These are phyloP conservation scores for Cryoendolithus antarcticus DNA, from an alignment of 2,329 filamentous ascomycete species.

Conservation along the genomic window DNA sequence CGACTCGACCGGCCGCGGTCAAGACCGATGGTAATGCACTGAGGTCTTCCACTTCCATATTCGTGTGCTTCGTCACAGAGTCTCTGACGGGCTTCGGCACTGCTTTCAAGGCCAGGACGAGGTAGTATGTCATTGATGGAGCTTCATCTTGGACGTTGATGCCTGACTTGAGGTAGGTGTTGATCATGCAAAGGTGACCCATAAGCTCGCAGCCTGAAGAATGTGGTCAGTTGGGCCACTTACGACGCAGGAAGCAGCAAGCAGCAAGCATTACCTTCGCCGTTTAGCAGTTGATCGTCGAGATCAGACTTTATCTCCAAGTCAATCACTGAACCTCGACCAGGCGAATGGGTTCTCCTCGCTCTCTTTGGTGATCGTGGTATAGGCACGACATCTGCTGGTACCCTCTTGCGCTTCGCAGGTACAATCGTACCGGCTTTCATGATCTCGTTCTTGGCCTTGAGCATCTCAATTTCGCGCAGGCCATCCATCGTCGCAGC, in stretches of 20 bases:
- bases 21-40: conserved; percentile 2
- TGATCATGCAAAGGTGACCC: conserved; percentile 17
- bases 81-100: too few relatives aligned
- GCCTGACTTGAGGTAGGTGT: conserved; percentile 13
- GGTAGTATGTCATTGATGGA: conserved; percentile 14
- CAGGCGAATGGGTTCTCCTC: conserved; percentile 9
- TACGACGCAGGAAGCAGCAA: not conserved
- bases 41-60: too few relatives aligned
- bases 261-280: not conserved
- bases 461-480: conserved; percentile 14
- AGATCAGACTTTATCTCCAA: too few relatives aligned
- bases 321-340: conserved; percentile 1
- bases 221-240: not conserved
- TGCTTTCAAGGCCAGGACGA: conserved; percentile 12
- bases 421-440: conserved; percentile 6
- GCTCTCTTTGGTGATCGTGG: conserved; percentile 14
- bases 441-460: conserved; percentile 9
- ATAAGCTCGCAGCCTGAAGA: conserved; percentile 13
- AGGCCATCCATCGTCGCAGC: conserved; percentile 11
- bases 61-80: too few relatives aligned
- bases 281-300: too few relatives aligned
- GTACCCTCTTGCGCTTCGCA: conserved; percentile 19
- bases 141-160: conserved; percentile 7
- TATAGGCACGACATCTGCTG: conserved; percentile 14
- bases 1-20: conserved; percentile 11